A percentile compares a stretch with the other conserved stretches of the same genome.
Conservation (phyloP, 2,329 filamentous ascomycete genomes). For the Claviceps paspali region DNA sequence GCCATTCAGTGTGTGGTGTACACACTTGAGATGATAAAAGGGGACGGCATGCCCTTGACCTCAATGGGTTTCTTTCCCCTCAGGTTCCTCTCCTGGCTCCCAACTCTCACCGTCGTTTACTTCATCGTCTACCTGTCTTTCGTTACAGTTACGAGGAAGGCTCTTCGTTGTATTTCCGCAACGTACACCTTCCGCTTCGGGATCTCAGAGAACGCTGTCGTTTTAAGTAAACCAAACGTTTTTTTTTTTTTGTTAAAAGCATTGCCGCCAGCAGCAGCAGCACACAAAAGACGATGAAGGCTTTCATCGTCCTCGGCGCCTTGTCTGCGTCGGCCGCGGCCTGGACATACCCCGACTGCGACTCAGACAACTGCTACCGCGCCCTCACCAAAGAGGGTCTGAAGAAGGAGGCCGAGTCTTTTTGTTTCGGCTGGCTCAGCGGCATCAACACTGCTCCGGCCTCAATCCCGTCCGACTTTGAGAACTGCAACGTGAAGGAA, state of each 20-base stretch:
- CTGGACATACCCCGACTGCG: conserved; percentile 15
- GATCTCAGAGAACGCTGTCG: conserved; percentile 7
- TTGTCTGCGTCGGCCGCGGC: conserved; percentile 17
- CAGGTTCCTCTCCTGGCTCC: no score
- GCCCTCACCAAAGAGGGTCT: conserved; percentile 20
- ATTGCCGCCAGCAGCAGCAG: neutral
- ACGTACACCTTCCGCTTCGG: neutral
- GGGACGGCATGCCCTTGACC: neutral
- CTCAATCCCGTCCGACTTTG: conserved; percentile 17
- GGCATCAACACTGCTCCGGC: conserved; percentile 13
- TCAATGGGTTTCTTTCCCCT: no score
- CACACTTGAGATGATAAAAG: conserved; percentile 3
- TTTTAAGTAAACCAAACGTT: no score
- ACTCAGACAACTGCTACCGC: conserved; percentile 20
- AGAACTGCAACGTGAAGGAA: conserved; percentile 13
- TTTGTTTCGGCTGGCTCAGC: conserved; percentile 19
- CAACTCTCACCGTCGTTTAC: neutral
- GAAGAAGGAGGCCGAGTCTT: conserved; percentile 13
- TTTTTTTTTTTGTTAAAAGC: no score
- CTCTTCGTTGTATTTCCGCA: neutral
- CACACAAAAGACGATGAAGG: conserved; percentile 18
- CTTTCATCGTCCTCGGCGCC: conserved; percentile 15
- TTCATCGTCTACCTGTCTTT: neutral
- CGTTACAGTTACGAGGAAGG: conserved; percentile 1
- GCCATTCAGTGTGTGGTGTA: no score